These are phyloP conservation scores for Hyaloraphidium curvatum DNA, from an alignment of 192 early-diverging fungal species.

Conservation along the genomic window DNA sequence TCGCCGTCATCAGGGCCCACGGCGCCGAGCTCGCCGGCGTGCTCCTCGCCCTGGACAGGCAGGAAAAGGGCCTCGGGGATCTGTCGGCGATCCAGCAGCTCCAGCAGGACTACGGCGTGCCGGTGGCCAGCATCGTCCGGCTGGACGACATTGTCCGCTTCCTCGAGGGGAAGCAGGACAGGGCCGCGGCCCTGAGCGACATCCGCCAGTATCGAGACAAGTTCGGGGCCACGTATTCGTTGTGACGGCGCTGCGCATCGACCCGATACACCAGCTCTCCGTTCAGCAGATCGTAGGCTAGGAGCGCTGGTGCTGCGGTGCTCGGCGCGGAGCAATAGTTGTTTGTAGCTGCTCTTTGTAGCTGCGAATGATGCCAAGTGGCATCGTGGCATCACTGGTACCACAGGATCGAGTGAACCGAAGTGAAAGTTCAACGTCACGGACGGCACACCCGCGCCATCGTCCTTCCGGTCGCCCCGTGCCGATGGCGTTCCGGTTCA, in stretches of 20 bases:
- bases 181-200: conserved; percentile 33
- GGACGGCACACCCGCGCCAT: no score
- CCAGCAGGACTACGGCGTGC: conserved; percentile 51
- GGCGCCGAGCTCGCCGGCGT: conserved; percentile 64
- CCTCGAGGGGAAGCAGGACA: conserved; percentile 47
- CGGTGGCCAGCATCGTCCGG: conserved; percentile 70
- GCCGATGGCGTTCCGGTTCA: conserved; percentile 96
- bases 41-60: conserved; percentile 80
- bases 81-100: conserved; percentile 85
- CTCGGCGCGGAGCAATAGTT: no score
- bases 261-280: no score
- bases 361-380: no score
- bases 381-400: no score
- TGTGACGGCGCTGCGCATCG: no score
- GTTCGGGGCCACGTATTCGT: conserved; percentile 44
- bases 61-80: conserved; percentile 54
- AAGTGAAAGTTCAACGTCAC: no score
- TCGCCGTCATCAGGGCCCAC: conserved; percentile 53
- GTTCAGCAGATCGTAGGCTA: no score
- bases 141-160: conserved; percentile 77
- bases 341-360: no score
- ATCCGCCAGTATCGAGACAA: conserved; percentile 65
- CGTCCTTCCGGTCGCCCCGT: no score
- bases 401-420: no score
- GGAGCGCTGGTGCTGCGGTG: no score